Conservation (phyloP, 2,329 filamentous ascomycete genomes). For the Trematosphaeria pertusa region DNA sequence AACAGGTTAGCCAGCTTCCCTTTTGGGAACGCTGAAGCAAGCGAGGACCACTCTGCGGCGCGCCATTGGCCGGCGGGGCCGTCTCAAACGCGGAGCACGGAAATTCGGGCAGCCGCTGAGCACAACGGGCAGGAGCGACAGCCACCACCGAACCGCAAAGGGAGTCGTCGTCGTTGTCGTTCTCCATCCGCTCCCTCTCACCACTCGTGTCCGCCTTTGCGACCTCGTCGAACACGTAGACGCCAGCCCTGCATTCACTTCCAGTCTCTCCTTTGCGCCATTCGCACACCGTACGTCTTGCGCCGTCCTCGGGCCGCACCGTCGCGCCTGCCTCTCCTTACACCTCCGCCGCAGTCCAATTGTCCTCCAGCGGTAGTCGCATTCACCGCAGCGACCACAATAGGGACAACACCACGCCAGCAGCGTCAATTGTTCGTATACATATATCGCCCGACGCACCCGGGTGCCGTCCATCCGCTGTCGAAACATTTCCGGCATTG, state of each 20-base stretch:
- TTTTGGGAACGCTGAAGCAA: slow-evolving; percentile 30
- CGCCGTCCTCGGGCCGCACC: slow-evolving; percentile 21
- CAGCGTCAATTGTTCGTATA: background rate
- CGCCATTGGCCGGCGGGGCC: slow-evolving; percentile 20
- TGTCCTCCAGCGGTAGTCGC: slow-evolving; percentile 13
- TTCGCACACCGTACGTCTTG: slow-evolving; percentile 20
- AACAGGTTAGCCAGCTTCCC: slow-evolving; percentile 35
- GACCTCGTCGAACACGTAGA: slow-evolving; percentile 29
- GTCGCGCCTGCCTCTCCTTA: slow-evolving; percentile 35
- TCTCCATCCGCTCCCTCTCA: slow-evolving; percentile 22
- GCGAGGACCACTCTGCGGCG: slow-evolving; percentile 12
- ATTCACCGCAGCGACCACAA: slow-evolving; percentile 24
- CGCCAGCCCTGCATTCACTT: slow-evolving; percentile 32
- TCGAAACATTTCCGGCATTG: slow-evolving; percentile 35
- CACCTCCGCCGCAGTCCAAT: slow-evolving; percentile 10
- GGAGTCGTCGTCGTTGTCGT: background rate
- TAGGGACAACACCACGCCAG: slow-evolving; percentile 5
- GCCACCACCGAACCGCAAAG: slow-evolving; percentile 3
- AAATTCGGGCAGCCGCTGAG: slow-evolving; percentile 23
- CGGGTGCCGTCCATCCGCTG: slow-evolving; percentile 28
- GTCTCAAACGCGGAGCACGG: slow-evolving; percentile 17
- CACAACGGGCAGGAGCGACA: slow-evolving; percentile 7
- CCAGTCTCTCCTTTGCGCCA: slow-evolving; percentile 28
- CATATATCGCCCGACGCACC: slow-evolving; percentile 1
- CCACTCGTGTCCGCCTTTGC: slow-evolving; percentile 32